Percentiles rank a stretch among this genome's conserved stretches.
These are phyloP conservation scores for Tuber umbilicatum DNA, from an alignment of 495 filamentous ascomycete genomes.

Conservation along the genomic window DNA sequence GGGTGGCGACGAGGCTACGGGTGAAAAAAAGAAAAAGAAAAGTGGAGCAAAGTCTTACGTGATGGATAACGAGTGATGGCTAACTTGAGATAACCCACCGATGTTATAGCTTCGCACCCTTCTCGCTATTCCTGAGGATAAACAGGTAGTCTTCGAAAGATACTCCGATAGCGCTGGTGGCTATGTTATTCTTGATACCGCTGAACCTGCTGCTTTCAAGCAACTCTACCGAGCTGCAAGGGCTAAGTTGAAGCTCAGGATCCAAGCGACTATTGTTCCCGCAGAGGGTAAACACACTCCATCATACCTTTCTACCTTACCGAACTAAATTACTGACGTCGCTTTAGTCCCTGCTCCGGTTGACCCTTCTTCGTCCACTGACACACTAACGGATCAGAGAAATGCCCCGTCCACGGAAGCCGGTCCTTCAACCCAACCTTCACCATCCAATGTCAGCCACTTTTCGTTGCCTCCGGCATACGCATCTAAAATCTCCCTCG, in stretches of 20 bases:
- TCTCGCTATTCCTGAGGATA: slow-evolving; percentile 62
- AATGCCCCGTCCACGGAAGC: background rate
- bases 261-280: slow-evolving; percentile 57
- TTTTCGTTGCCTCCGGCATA: slow-evolving; percentile 29
- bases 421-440: background rate
- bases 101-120: slow-evolving; percentile 63
- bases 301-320: background rate
- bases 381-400: background rate
- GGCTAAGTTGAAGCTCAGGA: slow-evolving; percentile 93
- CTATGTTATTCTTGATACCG: slow-evolving; percentile 70
- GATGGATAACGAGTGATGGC: background rate
- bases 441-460: slow-evolving; percentile 12
- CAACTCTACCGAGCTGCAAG: slow-evolving; percentile 95
- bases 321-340: background rate
- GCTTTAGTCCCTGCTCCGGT: background rate
- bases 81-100: slow-evolving; percentile 7
- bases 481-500: slow-evolving; percentile 28
- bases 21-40: background rate
- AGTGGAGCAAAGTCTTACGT: background rate
- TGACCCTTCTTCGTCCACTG: slow-evolving; percentile 1
- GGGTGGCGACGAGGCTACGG: background rate
- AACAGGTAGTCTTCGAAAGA: slow-evolving; percentile 74
- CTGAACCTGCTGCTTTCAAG: slow-evolving; percentile 82
- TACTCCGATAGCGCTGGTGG: slow-evolving; percentile 88
- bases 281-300: slow-evolving; percentile 1